Conservation (phyloP, 2,329 filamentous ascomycete species). For the Claviceps arundinis region DNA sequence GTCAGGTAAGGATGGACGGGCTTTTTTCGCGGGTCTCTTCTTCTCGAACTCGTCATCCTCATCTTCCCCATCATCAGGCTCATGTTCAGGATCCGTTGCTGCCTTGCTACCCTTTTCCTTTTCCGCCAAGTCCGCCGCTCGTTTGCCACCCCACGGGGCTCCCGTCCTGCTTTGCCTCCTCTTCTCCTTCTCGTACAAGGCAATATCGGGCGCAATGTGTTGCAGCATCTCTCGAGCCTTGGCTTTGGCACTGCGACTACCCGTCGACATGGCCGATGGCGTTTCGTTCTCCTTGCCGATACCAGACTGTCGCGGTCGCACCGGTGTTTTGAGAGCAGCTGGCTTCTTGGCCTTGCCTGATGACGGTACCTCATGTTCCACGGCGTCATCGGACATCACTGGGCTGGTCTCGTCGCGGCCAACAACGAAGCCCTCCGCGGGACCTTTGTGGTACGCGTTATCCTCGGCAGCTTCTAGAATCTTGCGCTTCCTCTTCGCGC, state of each 20-base stretch:
- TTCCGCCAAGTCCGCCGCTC: constrained; percentile 45
- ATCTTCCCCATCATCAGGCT: constrained; percentile 33
- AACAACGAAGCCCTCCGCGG: constrained; percentile 33
- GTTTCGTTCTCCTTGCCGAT: constrained; percentile 73
- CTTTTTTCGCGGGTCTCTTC: constrained; percentile 45
- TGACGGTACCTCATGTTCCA: constrained; percentile 18
- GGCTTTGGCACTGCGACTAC: constrained; percentile 77
- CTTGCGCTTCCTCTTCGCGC: constrained; percentile 35
- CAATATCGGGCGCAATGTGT: constrained; percentile 69
- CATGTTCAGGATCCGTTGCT: constrained; percentile 26
- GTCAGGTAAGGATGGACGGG: constrained; percentile 45
- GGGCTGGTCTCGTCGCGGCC: constrained; percentile 28
- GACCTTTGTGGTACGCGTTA: constrained; percentile 33
- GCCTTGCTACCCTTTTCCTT: constrained; percentile 33
- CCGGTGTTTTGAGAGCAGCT: constrained; percentile 22
- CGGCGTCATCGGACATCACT: constrained; percentile 30
- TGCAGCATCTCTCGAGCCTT: constrained; percentile 69
- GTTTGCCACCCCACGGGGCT: constrained; percentile 47
- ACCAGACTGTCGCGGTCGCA: constrained; percentile 30
- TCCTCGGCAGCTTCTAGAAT: constrained; percentile 36
- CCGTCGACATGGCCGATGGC: constrained; percentile 51
- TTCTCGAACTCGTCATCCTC: constrained; percentile 29
- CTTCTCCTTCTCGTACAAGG: constrained; percentile 83
- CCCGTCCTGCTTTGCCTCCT: constrained; percentile 50
- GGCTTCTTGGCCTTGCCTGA: constrained; percentile 12